Evolutionary conservation across 768 basidiomycete genomes (phyloP).

Genomic region (Mycena chlorophos): DNA sequence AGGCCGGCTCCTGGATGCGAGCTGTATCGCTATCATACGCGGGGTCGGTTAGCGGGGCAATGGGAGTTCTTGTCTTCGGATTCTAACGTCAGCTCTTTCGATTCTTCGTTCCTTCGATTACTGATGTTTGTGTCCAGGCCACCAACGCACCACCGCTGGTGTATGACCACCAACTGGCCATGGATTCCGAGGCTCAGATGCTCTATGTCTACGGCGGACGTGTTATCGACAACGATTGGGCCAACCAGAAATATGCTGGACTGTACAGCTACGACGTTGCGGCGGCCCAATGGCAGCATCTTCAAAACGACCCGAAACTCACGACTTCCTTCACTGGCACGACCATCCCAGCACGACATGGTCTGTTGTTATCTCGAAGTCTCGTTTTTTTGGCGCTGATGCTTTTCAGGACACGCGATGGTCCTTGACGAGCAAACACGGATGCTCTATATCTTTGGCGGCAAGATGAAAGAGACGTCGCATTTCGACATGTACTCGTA

Average conservation of each 20-base stretch:
- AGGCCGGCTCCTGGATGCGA: slow-evolving; percentile 54
- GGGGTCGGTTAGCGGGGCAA: slow-evolving; percentile 58
- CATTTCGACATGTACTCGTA: slow-evolving; percentile 78
- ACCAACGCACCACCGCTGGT: slow-evolving; percentile 54
- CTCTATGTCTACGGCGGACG: slow-evolving; percentile 79
- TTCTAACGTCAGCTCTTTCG: slow-evolving; percentile 53
- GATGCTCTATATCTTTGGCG: slow-evolving; percentile 72
- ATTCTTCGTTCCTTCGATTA: neutral
- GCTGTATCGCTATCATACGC: slow-evolving; percentile 74
- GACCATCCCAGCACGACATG: slow-evolving; percentile 60
- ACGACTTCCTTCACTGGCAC: slow-evolving; percentile 31
- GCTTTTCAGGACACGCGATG: slow-evolving; percentile 71
- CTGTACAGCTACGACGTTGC: slow-evolving; percentile 72
- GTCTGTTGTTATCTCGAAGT: slow-evolving; percentile 34
- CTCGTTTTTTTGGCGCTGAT: slow-evolving; percentile 1
- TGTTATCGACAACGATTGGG: slow-evolving; percentile 65
- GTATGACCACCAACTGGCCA: slow-evolving; percentile 80
- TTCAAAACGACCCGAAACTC: slow-evolving; percentile 39
- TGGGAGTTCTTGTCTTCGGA: slow-evolving; percentile 74
- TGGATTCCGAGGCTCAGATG: slow-evolving; percentile 69
- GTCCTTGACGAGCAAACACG: slow-evolving; percentile 61
- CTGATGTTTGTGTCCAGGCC: neutral
- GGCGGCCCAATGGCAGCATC: slow-evolving; percentile 62
- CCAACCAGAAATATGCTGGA: slow-evolving; percentile 62
- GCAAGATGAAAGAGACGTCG: slow-evolving; percentile 65